Evolutionary conservation across 2,329 filamentous ascomycete genomes (phyloP).

Genomic region (Fusarium anthophilum): DNA sequence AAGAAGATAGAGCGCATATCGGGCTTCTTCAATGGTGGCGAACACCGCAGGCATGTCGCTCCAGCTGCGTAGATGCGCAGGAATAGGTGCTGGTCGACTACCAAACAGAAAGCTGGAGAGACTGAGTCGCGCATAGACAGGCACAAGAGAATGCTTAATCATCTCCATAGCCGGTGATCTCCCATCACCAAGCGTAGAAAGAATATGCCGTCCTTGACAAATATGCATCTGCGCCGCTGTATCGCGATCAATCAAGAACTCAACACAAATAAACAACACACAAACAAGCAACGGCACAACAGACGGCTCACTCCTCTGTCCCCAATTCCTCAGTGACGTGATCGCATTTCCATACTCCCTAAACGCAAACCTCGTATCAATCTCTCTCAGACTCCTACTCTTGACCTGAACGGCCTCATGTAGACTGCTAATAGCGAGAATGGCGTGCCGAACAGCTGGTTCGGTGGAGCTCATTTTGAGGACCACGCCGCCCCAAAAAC

Average conservation of each 20-base stretch:
- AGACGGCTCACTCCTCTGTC: constrained; percentile 42
- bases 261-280: constrained; percentile 62
- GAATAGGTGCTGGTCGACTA: constrained; percentile 49
- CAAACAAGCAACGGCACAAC: constrained; percentile 55
- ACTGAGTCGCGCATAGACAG: constrained; percentile 56
- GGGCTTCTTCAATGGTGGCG: constrained; percentile 45
- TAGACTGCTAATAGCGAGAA: constrained; percentile 59
- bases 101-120: constrained; percentile 55
- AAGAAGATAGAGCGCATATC: constrained; percentile 48
- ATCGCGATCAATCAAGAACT: constrained; percentile 62
- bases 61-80: constrained; percentile 46
- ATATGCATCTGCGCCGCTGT: constrained; percentile 57
- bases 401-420: constrained; percentile 50
- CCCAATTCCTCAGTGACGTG: constrained; percentile 51
- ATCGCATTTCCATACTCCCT: constrained; percentile 60
- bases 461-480: constrained; percentile 57
- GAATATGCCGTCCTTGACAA: constrained; percentile 54
- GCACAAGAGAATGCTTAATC: constrained; percentile 53
- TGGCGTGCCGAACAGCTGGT: constrained; percentile 58
- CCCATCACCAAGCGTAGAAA: constrained; percentile 46
- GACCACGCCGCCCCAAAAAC: constrained; percentile 57
- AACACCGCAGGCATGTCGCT: constrained; percentile 48
- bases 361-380: constrained; percentile 41
- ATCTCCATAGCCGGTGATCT: constrained; percentile 47
- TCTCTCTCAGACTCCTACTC: constrained; percentile 20